phyloP scores from a whole-genome alignment of 148 eudicot genomes.

The Pouteria glomerata region DNA sequence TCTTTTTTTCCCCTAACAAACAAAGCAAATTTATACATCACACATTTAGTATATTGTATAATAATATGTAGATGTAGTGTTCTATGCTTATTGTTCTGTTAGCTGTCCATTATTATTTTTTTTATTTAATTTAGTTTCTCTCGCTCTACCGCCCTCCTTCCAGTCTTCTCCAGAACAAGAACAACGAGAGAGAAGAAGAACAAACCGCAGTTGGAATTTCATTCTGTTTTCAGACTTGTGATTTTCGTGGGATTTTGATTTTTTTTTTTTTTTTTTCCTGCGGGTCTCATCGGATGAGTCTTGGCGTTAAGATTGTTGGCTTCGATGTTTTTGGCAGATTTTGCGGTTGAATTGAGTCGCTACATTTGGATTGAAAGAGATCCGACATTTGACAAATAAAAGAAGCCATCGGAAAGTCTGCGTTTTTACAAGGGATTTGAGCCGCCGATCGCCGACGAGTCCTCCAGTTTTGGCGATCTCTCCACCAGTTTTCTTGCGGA shows the following conservation, averaged over 20 bases:
- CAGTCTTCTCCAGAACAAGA: background rate
- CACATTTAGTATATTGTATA: background rate
- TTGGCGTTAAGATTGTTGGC: background rate
- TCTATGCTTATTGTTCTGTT: constrained; percentile 17
- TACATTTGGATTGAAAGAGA: constrained; percentile 9
- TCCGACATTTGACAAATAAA: background rate
- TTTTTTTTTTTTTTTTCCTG: background rate
- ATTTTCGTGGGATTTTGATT: background rate
- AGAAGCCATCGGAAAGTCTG: background rate
- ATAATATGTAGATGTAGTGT: background rate
- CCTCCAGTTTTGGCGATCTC: background rate
- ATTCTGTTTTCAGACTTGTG: background rate
- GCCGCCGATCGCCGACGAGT: background rate
- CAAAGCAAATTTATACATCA: background rate
- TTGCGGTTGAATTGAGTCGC: background rate
- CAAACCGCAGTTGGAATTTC: background rate
- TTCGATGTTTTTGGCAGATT: background rate
- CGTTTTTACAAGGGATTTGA: background rate
- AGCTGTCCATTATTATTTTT: constrained; percentile 21
- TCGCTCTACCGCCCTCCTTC: background rate
- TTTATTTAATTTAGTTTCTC: background rate
- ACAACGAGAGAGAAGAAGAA: background rate
- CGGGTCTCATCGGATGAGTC: background rate
- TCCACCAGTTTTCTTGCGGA: background rate
- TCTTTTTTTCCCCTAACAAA: background rate